phyloP scores from a whole-genome alignment of 2,329 filamentous ascomycete genomes.

The Fusarium robinianum region DNA sequence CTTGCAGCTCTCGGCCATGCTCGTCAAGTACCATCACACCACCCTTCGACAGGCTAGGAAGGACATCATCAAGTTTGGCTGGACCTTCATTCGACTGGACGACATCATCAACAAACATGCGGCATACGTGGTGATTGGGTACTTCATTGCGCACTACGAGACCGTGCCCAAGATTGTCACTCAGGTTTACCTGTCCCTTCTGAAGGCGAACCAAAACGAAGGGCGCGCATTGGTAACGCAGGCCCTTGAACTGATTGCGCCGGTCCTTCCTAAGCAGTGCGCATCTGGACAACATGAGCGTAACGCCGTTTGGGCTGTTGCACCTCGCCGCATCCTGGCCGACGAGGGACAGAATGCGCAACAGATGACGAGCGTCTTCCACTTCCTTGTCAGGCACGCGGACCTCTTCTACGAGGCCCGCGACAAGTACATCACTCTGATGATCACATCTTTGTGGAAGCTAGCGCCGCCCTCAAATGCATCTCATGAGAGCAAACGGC shows the following conservation, averaged over 20 bases:
- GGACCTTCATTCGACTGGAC: slow-evolving; percentile 98
- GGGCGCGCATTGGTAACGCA: slow-evolving; percentile 91
- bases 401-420: slow-evolving; percentile 93
- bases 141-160: slow-evolving; percentile 97
- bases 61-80: slow-evolving; percentile 98
- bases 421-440: slow-evolving; percentile 86
- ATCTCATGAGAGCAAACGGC: slow-evolving; percentile 88
- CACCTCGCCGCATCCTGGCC: slow-evolving; percentile 85
- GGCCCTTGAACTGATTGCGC: slow-evolving; percentile 91
- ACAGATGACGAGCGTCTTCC: slow-evolving; percentile 96
- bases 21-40: slow-evolving; percentile 91
- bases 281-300: slow-evolving; percentile 68
- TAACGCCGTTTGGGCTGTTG: slow-evolving; percentile 85
- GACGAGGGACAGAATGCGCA: slow-evolving; percentile 95
- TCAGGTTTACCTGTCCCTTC: slow-evolving; percentile 89
- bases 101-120: slow-evolving; percentile 99
- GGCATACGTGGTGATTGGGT: slow-evolving; percentile 94
- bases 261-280: slow-evolving; percentile 85
- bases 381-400: slow-evolving; percentile 91
- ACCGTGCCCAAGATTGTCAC: slow-evolving; percentile 94
- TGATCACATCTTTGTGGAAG: slow-evolving; percentile 87
- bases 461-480: slow-evolving; percentile 82
- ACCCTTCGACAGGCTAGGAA: slow-evolving; percentile 91
- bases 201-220: slow-evolving; percentile 94
- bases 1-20: slow-evolving; percentile 88